Base-by-base conservation (phyloP, 2,329 filamentous ascomycete species). In the Hypoxylon sp. region DNA sequence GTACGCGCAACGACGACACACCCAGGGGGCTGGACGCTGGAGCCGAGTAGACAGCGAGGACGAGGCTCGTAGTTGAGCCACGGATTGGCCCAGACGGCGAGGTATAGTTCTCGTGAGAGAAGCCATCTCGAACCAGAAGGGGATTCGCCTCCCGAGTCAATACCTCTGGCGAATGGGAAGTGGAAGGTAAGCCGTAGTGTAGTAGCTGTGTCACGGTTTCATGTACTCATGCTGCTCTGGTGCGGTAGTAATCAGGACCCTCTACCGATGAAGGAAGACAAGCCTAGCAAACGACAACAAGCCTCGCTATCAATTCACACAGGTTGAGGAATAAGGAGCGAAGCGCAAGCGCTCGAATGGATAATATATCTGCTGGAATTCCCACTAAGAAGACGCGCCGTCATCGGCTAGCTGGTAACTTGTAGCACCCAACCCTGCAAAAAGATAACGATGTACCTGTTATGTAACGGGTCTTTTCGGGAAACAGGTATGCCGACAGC, bases 61-160 rank as follows among this genome's bases (percentile, higher is more conserved):
- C 33, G 65, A 55, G 38, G 65, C 48, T 49, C 69, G 68, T 18
- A 68, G 63, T 35, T 65, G 69, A 31, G 65, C 67, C 3, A 67
- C 62, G 35, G 72, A 59, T 62, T 69, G 70, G 49, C 70, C 69
- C 53, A 73, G 56, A 20, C 69, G 68, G 35, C 68, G 66, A 41
- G 69, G 66, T 35, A 70, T 46, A 48, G 52, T 49, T 48, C 67
- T 67, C 41, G 69, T 57, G 33, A 70, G 50, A 38, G 63, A 65
- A 37, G 69, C 66, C 70, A 72, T 72, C 23, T 51, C 62, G 9
- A 26, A 21, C 9, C n/a, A n/a, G 31, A n/a, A 29, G 6, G 13
- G 13, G 38, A 35, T 24, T 45, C 26, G 37, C 48, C 21, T 42
- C 49, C 17, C 37, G 45, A 53, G 24, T 38, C 38, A 49, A 40